Base-by-base conservation (phyloP, 2,329 filamentous ascomycete genomes). In the Microsporum audouinii region DNA sequence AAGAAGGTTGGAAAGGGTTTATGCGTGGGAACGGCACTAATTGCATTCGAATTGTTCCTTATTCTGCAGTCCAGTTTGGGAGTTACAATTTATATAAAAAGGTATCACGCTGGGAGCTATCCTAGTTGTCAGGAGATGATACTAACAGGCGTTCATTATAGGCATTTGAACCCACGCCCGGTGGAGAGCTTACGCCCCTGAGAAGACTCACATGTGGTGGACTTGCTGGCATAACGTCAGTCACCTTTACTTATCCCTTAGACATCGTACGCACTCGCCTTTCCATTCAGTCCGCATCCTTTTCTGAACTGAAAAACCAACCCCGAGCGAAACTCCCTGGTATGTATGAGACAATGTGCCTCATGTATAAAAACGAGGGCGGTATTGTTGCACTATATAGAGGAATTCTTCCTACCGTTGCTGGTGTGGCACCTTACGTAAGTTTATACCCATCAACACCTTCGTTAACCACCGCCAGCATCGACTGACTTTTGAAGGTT, bases 21-120 rank as follows among this genome's bases (percentile, higher is more conserved):
- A 95, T 99, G 91, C 85, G 91, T 66, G 94, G 94, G 59, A 99
- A 99, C 73, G 94, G 94, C 65, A 96, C 91, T 63, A 99, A 99
- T 75, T 99, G 94, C 80, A 89, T 99, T 69, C 89, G 94, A 64
- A 99, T 99, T 67, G 90, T 99, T 59, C 94, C 94, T 3, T 99
- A 99, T 75, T 97, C 92, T 57, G 94, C 94, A 8, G 94, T 97
- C 45, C 94, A 99, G 71, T 99, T 99, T 75, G 92, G 92, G 67
- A 95, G 91, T 71, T 99, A 97, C 79, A 97, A 95, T 73, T 85
- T 97, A 67, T 99, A 99, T 77, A 96, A 95, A 76, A 83, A 85
- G 77, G 91, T 95, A 78, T 72, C n/a, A 3, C n/a, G 8, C 33
- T 17, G 55, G 43, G 5, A 56, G 6, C 6, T 7, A 5, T 51